Base-by-base conservation (phyloP, 1,139 yeast genomes). In the Debaryomycetaceae sp. region DNA sequence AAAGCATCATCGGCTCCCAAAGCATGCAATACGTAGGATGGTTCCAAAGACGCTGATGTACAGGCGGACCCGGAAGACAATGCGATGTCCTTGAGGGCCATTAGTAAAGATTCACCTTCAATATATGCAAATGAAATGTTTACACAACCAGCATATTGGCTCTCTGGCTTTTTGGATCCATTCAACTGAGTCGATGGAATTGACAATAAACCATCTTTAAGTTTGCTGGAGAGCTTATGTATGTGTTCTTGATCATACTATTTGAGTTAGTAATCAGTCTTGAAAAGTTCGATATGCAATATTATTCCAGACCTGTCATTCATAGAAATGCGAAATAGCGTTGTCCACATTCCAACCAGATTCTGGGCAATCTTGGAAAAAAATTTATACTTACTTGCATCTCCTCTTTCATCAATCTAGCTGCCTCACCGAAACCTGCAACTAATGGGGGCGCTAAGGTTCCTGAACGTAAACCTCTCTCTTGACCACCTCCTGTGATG, bases 401-500 rank as follows among this genome's bases (percentile, higher is more conserved):
- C 63, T 95, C 99, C 55, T 75, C 69, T 44, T 66, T 66, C 78
- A 90, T 84, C 49, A 93, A 69, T 61, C 96, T 79, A 40, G 97
- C 95, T 29, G 99, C 99, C 68, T 93, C 98, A 51, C 99, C 99
- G 62, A 93, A 89, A 0, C 99, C 99, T 14, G 91, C 87, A 40
- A 93, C 88, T 58, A 91, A 77, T 29, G 99, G 96, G 17, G 99
- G 96, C 3, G 99, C 93, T 62, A 93, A 78, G 33, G 99, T 93
- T 50, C 99, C 99, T 6, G 96, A 87, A 69, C 99, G 81, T 58
- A 93, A 76, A 50, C 99, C 99, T 71, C 99, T 85, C 72, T 93
- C 99, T 72, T 93, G 99, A 44, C 99, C 99, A 67, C 99, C 99
- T 56, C 99, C 99, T 49, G 90, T 86, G 55, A 93, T 87, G 48